A percentile compares a stretch with the other conserved stretches of the same genome.
These are phyloP conservation scores for Hypoxylon lenormandii DNA, from an alignment of 495 filamentous ascomycete species.

Conservation along the genomic window DNA sequence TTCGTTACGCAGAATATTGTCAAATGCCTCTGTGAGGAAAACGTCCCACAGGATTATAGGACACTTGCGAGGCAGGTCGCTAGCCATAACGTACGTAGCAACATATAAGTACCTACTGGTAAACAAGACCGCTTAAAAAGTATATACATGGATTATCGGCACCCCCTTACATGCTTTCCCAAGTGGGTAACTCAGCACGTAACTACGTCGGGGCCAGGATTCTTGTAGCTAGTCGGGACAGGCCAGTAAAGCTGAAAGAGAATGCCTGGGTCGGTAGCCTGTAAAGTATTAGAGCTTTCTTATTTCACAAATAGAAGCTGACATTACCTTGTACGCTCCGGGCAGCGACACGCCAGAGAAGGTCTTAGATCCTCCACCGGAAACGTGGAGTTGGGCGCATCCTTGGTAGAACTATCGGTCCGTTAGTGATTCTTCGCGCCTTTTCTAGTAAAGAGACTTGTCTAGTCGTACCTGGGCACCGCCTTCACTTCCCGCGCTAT, in stretches of 20 bases:
- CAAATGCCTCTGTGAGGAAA: too few species aligned
- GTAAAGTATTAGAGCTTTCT: neutral
- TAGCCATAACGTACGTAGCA: too few species aligned
- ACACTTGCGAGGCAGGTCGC: too few species aligned
- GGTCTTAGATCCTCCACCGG: constrained; percentile 57
- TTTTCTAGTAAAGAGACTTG: neutral
- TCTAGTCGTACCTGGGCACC: constrained; percentile 65
- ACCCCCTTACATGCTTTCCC: neutral
- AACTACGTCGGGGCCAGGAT: constrained; percentile 54
- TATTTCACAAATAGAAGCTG: neutral
- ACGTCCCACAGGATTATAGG: too few species aligned
- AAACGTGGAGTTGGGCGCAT: constrained; percentile 57
- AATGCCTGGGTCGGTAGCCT: constrained; percentile 57
- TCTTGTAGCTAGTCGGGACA: constrained; percentile 57
- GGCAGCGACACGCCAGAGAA: constrained; percentile 54
- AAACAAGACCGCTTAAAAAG: too few species aligned
- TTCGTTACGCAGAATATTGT: too few species aligned
- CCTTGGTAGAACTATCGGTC: constrained; percentile 61
- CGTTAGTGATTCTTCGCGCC: neutral
- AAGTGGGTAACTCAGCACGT: neutral
- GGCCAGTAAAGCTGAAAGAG: constrained; percentile 61
- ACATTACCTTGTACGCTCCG: constrained; percentile 52
- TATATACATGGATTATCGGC: too few species aligned
- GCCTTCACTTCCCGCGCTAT: constrained; percentile 54
- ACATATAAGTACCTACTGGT: too few species aligned